Percentiles rank a stretch among this genome's conserved stretches.
Conservation (phyloP, 805 yeast genomes). For the Candida pini region DNA sequence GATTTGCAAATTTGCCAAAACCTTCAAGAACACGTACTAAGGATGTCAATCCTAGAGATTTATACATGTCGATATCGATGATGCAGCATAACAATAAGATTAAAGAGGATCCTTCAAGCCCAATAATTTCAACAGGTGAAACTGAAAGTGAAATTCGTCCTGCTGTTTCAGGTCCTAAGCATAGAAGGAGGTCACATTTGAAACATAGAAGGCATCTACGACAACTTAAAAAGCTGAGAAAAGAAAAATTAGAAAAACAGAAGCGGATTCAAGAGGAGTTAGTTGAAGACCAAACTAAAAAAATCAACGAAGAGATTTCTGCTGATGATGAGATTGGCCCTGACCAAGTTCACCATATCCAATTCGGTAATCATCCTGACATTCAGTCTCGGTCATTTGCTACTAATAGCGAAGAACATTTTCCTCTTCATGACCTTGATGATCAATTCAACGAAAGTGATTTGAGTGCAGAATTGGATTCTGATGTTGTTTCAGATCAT, state of each 20-base stretch:
- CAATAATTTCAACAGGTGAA: conserved; percentile 72
- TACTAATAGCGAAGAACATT: background rate
- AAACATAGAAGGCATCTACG: conserved; percentile 17
- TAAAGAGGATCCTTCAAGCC: conserved; percentile 65
- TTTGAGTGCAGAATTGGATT: conserved; percentile 20
- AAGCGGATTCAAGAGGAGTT: conserved; percentile 6
- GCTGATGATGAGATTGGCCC: background rate
- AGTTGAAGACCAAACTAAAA: conserved; percentile 1
- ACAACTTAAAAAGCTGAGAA: conserved; percentile 12
- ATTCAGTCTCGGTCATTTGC: background rate
- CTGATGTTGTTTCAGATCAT: conserved; percentile 15
- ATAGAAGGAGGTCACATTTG: conserved; percentile 12
- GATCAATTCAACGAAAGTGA: conserved; percentile 17
- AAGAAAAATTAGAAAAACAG: conserved; percentile 9
- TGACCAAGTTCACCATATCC: conserved; percentile 1
- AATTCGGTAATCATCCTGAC: conserved; percentile 1
- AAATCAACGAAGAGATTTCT: background rate
- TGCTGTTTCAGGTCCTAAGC: conserved; percentile 17
- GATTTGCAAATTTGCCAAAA: conserved; percentile 56
- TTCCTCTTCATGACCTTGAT: conserved; percentile 7
- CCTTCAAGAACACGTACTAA: conserved; percentile 36
- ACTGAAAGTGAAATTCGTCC: conserved; percentile 57
- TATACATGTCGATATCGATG: conserved; percentile 79
- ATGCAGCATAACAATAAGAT: conserved; percentile 45
- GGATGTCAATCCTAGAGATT: conserved; percentile 75